Evolutionary conservation across 345 rosid genomes (phyloP).

Genomic region (Ceriops decandra): DNA sequence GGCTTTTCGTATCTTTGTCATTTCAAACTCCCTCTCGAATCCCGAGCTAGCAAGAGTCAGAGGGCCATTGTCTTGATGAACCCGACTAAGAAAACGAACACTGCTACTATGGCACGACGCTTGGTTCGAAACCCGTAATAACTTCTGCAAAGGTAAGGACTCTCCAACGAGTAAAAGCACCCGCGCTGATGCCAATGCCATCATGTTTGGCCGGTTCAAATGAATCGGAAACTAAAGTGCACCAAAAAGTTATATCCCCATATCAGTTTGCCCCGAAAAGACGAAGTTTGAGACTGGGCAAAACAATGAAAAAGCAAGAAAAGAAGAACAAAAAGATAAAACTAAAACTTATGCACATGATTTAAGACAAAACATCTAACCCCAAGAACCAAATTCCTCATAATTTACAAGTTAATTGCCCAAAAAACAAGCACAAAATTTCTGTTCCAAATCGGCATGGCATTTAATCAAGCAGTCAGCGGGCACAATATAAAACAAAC

Average conservation of each 20-base stretch:
- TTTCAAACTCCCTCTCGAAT: constrained; percentile 33
- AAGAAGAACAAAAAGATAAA: too few species aligned
- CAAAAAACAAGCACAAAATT: too few species aligned
- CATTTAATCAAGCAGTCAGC: too few species aligned
- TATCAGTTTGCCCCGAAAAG: background rate
- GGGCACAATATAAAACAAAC: too few species aligned
- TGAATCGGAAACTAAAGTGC: background rate
- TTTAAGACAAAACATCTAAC: too few species aligned
- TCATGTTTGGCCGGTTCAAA: constrained; percentile 35
- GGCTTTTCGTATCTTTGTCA: constrained; percentile 20
- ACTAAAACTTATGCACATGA: too few species aligned
- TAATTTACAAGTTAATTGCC: too few species aligned
- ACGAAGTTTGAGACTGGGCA: too few species aligned
- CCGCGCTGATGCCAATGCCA: constrained; percentile 47
- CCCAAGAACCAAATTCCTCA: too few species aligned
- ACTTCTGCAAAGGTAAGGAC: constrained; percentile 42
- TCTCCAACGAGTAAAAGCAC: constrained; percentile 61
- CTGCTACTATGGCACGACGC: constrained; percentile 29
- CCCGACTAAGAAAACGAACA: constrained; percentile 40
- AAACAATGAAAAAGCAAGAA: too few species aligned
- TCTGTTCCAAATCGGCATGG: too few species aligned
- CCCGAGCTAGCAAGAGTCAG: constrained; percentile 68
- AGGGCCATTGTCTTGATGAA: constrained; percentile 39
- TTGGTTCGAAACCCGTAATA: constrained; percentile 39
- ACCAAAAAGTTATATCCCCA: background rate